These are phyloP conservation scores for Leccinum pachyderme DNA, from an alignment of 1,284 basidiomycete species.

Conservation along the genomic window DNA sequence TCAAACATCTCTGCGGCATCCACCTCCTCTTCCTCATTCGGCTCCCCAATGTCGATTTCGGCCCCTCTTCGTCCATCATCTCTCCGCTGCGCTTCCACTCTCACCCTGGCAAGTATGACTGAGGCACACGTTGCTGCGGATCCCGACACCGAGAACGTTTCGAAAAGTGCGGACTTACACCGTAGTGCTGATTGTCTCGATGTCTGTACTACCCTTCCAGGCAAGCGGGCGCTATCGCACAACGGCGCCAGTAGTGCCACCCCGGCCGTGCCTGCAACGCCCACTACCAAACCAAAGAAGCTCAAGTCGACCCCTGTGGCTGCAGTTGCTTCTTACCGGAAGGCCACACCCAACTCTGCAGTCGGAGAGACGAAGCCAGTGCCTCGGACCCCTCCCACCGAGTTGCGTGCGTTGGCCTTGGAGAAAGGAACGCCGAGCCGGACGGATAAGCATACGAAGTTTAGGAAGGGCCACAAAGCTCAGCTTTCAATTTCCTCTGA, in stretches of 20 bases:
- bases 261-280: constrained; percentile 6
- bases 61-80: constrained; percentile 35
- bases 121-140: constrained; percentile 35
- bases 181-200: constrained; percentile 17
- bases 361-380: constrained; percentile 7
- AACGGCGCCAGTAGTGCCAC: constrained; percentile 28
- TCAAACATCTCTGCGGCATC: constrained; percentile 30
- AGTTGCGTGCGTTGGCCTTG: constrained; percentile 3
- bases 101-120: constrained; percentile 31
- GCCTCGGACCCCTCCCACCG: constrained; percentile 29
- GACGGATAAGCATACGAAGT: constrained; percentile 17
- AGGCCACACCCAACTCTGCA: background rate
- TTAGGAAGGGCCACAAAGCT: constrained; percentile 31
- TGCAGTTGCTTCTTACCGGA: constrained; percentile 6
- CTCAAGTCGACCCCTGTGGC: constrained; percentile 7
- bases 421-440: constrained; percentile 28
- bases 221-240: constrained; percentile 52
- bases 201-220: constrained; percentile 10
- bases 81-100: constrained; percentile 34
- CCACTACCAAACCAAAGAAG: constrained; percentile 22
- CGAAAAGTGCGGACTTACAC: constrained; percentile 11
- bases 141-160: constrained; percentile 13
- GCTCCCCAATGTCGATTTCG: constrained; percentile 36
- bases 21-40: constrained; percentile 33
- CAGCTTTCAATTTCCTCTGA: constrained; percentile 60